These are phyloP conservation scores for Neckera pumila DNA, from an alignment of 225 moss, liverwort and hornwort genomes.

Conservation along the genomic window DNA sequence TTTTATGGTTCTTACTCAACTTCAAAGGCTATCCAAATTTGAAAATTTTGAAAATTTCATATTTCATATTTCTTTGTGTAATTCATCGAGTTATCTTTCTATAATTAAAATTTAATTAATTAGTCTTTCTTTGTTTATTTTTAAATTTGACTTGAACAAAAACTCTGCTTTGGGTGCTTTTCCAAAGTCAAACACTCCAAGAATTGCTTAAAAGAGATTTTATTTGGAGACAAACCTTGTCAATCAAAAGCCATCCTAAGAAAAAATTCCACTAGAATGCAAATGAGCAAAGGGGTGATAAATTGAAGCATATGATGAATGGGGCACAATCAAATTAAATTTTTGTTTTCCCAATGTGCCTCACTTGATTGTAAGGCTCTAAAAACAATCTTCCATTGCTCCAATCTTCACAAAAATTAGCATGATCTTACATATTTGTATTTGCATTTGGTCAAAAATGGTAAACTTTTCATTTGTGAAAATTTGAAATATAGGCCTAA, in stretches of 20 bases:
- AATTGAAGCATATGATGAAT: neutral
- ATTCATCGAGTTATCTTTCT: rapidly evolving
- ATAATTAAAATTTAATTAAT: too few species aligned
- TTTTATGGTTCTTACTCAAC: rapidly evolving
- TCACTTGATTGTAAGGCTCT: neutral
- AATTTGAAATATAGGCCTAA: neutral
- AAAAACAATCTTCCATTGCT: neutral
- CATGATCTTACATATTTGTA: neutral
- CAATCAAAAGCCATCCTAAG: neutral
- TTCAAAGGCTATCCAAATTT: rapidly evolving
- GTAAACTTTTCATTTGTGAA: neutral
- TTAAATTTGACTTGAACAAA: too few species aligned
- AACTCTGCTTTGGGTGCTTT: rapidly evolving
- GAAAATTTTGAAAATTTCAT: neutral
- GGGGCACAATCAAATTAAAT: neutral
- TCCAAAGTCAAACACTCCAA: neutral
- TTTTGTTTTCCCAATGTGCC: neutral
- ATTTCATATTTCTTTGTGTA: rapidly evolving
- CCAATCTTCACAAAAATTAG: neutral
- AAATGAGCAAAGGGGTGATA: neutral
- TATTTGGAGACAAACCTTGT: neutral
- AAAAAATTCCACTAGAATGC: neutral
- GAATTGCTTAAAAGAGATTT: neutral
- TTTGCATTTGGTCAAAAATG: neutral
- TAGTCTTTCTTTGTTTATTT: too few species aligned